Evolutionary conservation across 2,329 filamentous ascomycete species (phyloP), one percentile per base, ranked within the genome.

Genomic region (Zymoseptoria passerinii): DNA sequence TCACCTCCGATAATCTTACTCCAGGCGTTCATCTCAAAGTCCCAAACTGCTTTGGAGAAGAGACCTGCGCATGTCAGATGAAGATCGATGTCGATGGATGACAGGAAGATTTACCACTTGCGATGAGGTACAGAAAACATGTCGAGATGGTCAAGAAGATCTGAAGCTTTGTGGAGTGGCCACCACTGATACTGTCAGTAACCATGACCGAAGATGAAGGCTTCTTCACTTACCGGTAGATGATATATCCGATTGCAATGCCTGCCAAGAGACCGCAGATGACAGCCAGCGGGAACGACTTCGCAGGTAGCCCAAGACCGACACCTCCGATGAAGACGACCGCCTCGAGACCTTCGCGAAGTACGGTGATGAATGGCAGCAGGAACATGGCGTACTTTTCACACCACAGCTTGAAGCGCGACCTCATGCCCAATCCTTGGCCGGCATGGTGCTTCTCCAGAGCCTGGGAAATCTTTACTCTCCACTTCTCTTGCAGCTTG

Each of bases 301-400:
- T 83, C 1, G 89, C 89, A 0, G 90, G 89, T 3, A 88, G 78
- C 0, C 85, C 83, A 56, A 95, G 84, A 2, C 87, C 87, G 4
- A 96, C 90, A 19, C 90, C 91, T 16, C 89, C 89, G 55, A 95
- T 84, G 72, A 95, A 95, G 23, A 95, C 82, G 40, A 95, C 86
- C 0, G 88, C 89, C 72, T 96, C 91, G 28, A 95, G 82, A 2
- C 90, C 91, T 72, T 95, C 90, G 40, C 91, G 80, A 13, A 95
- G 76, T n/a, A 94, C 87, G 0, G 90, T 95, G 70, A 95, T 80
- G 73, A 95, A 95, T 0, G 91, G 91, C 56, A 95, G 77, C 51
- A 89, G 74, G 71, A 95, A 94, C 87, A 95, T 90, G 68, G 86
- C 84, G 70, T 95, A 94, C 72, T 88, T 90, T 72, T 92, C 86